phyloP scores from a whole-genome alignment of 2,329 filamentous ascomycete species.

The Chaetoscypha palmicola region DNA sequence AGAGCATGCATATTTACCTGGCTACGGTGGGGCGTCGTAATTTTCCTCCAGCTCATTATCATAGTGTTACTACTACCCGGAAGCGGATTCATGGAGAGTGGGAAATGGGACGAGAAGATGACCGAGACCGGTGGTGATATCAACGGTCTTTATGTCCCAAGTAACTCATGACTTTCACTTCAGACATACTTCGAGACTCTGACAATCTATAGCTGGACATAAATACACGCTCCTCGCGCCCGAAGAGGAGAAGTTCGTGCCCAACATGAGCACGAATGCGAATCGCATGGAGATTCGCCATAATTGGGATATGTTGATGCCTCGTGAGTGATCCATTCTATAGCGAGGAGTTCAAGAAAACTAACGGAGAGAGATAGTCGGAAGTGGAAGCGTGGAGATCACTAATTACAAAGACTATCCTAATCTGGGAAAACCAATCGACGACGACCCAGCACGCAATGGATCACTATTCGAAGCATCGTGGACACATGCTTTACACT shows the following conservation, averaged over 20 bases:
- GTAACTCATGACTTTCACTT: too few species aligned
- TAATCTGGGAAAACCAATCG: slow-evolving; percentile 29
- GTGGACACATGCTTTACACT: slow-evolving; percentile 32
- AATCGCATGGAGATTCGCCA: slow-evolving; percentile 28
- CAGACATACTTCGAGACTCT: too few species aligned
- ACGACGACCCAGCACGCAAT: slow-evolving; percentile 27
- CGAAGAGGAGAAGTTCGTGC: slow-evolving; percentile 28
- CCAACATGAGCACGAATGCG: slow-evolving; percentile 29
- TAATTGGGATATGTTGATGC: slow-evolving; percentile 32
- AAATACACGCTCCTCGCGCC: slow-evolving; percentile 27
- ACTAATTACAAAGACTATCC: slow-evolving; percentile 28
- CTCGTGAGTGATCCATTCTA: slow-evolving; percentile 17
- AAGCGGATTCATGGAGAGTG: slow-evolving; percentile 11
- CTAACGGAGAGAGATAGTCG: slow-evolving; percentile 18
- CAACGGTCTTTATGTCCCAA: slow-evolving; percentile 29
- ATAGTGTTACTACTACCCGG: slow-evolving; percentile 23
- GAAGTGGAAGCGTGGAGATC: slow-evolving; percentile 30
- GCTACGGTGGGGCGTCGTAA: slow-evolving; percentile 25
- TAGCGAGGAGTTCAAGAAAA: too few species aligned
- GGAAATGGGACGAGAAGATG: slow-evolving; percentile 11
- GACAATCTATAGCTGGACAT: slow-evolving; percentile 23
- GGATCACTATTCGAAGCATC: slow-evolving; percentile 30
- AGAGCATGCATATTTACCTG: slow-evolving; percentile 21
- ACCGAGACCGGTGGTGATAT: slow-evolving; percentile 32
- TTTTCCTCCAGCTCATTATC: slow-evolving; percentile 26